Conservation (phyloP, 202 grass and related monocot genomes). For the Schoenoplectus triqueter region DNA sequence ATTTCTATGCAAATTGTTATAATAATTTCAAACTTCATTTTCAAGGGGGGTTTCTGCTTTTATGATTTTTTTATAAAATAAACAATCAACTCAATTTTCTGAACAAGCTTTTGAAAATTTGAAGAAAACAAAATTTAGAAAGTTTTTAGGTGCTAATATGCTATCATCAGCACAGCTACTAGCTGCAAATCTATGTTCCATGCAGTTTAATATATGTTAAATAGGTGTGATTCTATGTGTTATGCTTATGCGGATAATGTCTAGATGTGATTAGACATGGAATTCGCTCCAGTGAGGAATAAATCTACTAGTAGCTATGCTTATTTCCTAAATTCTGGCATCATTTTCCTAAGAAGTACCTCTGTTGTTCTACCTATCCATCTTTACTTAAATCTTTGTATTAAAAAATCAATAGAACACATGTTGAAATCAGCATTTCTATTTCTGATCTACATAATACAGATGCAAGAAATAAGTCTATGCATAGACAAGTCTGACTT, state of each 20-base stretch:
- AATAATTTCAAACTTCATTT: background rate
- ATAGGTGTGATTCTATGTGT: background rate
- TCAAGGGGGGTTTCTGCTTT: background rate
- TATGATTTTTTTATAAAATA: background rate
- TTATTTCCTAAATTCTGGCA: background rate
- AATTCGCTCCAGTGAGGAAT: background rate
- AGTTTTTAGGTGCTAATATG: background rate
- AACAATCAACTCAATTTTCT: background rate
- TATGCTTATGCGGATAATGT: background rate
- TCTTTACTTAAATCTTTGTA: background rate
- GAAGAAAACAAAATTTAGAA: background rate
- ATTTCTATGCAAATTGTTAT: conserved; percentile 6
- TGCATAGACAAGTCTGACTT: background rate
- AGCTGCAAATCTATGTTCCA: background rate
- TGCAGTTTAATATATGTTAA: background rate
- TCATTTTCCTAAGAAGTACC: background rate
- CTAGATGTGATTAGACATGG: background rate
- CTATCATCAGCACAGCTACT: background rate
- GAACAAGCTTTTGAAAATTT: background rate
- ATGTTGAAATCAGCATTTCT: background rate
- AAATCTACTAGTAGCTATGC: background rate
- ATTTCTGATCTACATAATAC: background rate
- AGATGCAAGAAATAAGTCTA: conserved; percentile 10
- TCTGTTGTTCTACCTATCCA: background rate
- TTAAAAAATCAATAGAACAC: background rate